A percentile compares a stretch with the other conserved stretches of the same genome.
These are phyloP conservation scores for Exophiala calicioides DNA, from an alignment of 2,329 filamentous ascomycete genomes.

Conservation along the genomic window DNA sequence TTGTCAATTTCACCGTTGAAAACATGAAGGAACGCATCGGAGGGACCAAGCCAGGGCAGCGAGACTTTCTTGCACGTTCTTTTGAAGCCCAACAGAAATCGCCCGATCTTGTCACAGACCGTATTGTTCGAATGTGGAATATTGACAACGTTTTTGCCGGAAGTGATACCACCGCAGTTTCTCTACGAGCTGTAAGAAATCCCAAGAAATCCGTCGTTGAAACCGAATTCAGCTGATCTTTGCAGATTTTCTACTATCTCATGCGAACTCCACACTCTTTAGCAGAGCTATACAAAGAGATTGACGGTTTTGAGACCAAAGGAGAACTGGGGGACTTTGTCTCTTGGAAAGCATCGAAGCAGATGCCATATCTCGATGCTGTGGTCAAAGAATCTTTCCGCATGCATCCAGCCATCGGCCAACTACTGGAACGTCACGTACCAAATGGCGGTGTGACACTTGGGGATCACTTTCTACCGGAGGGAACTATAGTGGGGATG, in stretches of 20 bases:
- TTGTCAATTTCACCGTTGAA: constrained; percentile 67
- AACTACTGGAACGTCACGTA: constrained; percentile 32
- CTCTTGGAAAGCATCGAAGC: constrained; percentile 20
- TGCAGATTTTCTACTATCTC: constrained; percentile 43
- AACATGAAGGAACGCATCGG: constrained; percentile 66
- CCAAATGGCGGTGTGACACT: constrained; percentile 25
- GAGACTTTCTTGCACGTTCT: constrained; percentile 20
- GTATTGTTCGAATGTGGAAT: constrained; percentile 17
- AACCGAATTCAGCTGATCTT: background rate
- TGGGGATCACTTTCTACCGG: constrained; percentile 23
- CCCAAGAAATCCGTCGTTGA: background rate
- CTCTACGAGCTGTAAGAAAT: constrained; percentile 17
- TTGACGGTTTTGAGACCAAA: constrained; percentile 17
- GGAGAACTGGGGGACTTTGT: constrained; percentile 19
- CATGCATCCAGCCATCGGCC: constrained; percentile 31
- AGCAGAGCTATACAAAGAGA: constrained; percentile 17
- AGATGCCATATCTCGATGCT: constrained; percentile 24
- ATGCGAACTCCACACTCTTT: constrained; percentile 43
- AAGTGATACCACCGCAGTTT: constrained; percentile 25
- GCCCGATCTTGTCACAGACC: constrained; percentile 20
- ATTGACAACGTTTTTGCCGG: constrained; percentile 25
- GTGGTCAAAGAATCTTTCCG: constrained; percentile 27
- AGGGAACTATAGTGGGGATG: constrained; percentile 26
- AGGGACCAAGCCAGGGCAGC: constrained; percentile 5
- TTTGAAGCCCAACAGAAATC: constrained; percentile 22